Conservation (phyloP, 352 stramenopile species). For the Nothophytophthora sp. region DNA sequence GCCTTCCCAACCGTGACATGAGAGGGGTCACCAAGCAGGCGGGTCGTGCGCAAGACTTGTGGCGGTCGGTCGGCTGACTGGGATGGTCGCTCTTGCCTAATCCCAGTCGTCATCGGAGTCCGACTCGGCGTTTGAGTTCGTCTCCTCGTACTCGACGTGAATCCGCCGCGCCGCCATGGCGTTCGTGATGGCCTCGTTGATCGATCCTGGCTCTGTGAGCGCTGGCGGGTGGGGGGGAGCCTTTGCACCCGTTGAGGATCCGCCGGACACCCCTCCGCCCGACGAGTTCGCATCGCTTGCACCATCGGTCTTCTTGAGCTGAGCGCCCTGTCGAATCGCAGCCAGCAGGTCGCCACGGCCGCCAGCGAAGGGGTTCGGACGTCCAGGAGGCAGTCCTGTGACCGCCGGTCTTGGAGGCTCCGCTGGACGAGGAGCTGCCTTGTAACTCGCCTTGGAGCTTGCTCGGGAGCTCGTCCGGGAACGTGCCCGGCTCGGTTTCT, state of each 20-base stretch:
- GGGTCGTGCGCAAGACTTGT: no score
- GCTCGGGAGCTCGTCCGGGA: slow-evolving; percentile 33
- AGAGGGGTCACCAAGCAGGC: no score
- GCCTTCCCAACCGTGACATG: no score
- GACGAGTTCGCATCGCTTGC: background rate
- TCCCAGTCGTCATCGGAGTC: slow-evolving; percentile 87
- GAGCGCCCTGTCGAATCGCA: slow-evolving; percentile 70
- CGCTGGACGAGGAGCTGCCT: slow-evolving; percentile 10
- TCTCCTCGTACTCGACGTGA: slow-evolving; percentile 80
- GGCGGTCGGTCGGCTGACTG: no score
- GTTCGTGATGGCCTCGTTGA: slow-evolving; percentile 83
- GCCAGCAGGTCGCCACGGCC: slow-evolving; percentile 74
- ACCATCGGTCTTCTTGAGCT: slow-evolving; percentile 45
- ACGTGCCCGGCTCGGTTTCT: slow-evolving; percentile 27
- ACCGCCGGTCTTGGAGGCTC: slow-evolving; percentile 28
- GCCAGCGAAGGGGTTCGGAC: slow-evolving; percentile 69
- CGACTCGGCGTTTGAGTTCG: slow-evolving; percentile 53
- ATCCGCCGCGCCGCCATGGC: slow-evolving; percentile 80
- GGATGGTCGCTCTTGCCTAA: no score
- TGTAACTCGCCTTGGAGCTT: slow-evolving; percentile 38
- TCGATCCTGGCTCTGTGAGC: slow-evolving; percentile 49
- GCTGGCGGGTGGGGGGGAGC: slow-evolving; percentile 25
- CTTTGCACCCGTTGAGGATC: slow-evolving; percentile 16
- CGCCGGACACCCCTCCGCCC: slow-evolving; percentile 6
- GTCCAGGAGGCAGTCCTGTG: slow-evolving; percentile 43